These are phyloP conservation scores for Hypomyces perniciosus DNA, from an alignment of 2,329 filamentous ascomycete genomes.

Conservation along the genomic window DNA sequence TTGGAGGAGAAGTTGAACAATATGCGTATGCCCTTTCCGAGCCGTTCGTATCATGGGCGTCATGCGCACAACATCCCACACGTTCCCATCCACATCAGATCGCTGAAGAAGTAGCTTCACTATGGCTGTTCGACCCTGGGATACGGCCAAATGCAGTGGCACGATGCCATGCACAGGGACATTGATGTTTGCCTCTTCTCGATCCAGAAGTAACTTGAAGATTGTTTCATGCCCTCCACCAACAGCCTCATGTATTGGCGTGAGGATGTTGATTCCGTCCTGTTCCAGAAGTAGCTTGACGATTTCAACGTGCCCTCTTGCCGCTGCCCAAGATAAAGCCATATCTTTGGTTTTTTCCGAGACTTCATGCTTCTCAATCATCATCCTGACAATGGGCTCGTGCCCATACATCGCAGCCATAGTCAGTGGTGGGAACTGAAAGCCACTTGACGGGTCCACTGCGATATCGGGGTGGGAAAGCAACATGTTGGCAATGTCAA, in stretches of 20 bases:
- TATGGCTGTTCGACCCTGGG: not conserved
- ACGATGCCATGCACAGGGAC: conserved; percentile 1
- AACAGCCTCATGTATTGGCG: too few species aligned
- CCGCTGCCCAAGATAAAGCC: not conserved
- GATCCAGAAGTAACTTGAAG: too few species aligned
- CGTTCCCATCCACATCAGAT: not conserved
- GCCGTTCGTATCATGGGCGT: too few species aligned
- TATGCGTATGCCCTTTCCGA: too few species aligned
- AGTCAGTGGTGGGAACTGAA: too few species aligned
- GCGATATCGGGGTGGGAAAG: too few species aligned
- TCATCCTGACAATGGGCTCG: not conserved
- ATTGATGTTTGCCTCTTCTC: not conserved
- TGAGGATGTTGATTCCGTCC: not conserved
- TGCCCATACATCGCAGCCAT: not conserved
- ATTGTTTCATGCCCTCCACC: too few species aligned
- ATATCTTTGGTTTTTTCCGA: not conserved
- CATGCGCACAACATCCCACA: too few species aligned
- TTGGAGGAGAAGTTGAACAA: too few species aligned
- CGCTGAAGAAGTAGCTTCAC: not conserved
- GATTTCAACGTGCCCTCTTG: not conserved
- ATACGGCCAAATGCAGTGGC: conserved; percentile 6
- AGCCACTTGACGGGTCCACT: too few species aligned
- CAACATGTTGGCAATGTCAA: too few species aligned
- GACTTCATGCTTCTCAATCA: not conserved
- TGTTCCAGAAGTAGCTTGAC: not conserved